phyloP scores from a whole-genome alignment of 768 basidiomycete genomes.

The Gyrodon lividus region DNA sequence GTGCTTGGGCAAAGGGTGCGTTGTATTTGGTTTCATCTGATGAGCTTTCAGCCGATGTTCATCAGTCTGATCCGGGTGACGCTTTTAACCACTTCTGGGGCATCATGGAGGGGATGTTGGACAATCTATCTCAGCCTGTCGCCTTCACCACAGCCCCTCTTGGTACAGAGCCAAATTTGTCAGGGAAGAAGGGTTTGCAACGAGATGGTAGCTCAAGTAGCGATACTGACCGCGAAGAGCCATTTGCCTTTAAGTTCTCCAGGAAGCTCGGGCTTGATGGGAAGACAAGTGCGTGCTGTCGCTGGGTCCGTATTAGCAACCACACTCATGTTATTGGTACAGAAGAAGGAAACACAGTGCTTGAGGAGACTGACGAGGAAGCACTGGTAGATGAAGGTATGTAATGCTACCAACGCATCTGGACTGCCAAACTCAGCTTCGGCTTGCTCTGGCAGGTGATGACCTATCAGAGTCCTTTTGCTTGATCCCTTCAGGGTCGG shows the following conservation, averaged over 20 bases:
- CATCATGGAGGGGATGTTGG: conserved; percentile 82
- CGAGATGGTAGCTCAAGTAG: conserved; percentile 58
- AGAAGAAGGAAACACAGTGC: conserved; percentile 18
- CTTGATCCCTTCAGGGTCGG: conserved; percentile 63
- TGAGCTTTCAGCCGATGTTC: conserved; percentile 4
- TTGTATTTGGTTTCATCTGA: conserved; percentile 1
- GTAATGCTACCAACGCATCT: conserved; percentile 7
- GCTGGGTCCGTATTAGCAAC: neutral
- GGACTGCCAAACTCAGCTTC: conserved; percentile 2
- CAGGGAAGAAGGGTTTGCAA: conserved; percentile 27
- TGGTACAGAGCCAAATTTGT: conserved; percentile 37
- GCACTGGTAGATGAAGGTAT: conserved; percentile 64
- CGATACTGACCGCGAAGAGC: conserved; percentile 69
- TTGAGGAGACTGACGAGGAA: conserved; percentile 59
- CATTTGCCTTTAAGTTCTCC: conserved; percentile 56
- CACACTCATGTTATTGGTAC: conserved; percentile 9
- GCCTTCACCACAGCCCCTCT: conserved; percentile 84
- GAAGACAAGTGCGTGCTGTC: conserved; percentile 16
- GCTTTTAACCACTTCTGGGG: conserved; percentile 90
- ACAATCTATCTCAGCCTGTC: conserved; percentile 76
- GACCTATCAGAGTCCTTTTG: conserved; percentile 81
- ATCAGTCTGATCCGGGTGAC: conserved; percentile 76
- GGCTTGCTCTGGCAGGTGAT: conserved; percentile 42
- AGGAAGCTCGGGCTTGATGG: conserved; percentile 36
- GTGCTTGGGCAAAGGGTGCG: conserved; percentile 74